Evolutionary conservation across 768 basidiomycete genomes (phyloP).

Genomic region (Coprinopsis cinerea): DNA sequence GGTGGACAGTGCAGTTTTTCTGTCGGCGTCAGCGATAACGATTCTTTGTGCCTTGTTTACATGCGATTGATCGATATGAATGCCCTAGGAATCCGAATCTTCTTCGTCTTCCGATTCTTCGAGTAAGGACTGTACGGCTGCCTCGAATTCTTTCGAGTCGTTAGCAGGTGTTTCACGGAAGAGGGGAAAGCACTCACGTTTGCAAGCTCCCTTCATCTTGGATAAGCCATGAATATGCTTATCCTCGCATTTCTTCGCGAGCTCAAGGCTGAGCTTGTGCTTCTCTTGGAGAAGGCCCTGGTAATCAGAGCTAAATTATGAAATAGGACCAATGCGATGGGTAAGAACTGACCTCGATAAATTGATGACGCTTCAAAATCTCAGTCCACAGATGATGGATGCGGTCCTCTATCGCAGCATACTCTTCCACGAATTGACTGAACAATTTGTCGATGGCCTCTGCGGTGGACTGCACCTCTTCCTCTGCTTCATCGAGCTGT

Average conservation of each 20-base stretch:
- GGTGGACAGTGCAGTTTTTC: no score
- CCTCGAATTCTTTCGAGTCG: no score
- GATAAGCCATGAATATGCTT: constrained; percentile 9
- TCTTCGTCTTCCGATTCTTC: no score
- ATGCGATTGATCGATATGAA: no score
- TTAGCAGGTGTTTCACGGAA: no score
- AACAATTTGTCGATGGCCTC: not conserved
- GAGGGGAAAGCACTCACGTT: not conserved
- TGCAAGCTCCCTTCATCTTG: constrained; percentile 3
- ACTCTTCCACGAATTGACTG: constrained; percentile 3
- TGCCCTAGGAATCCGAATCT: no score
- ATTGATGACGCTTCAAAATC: constrained; percentile 3
- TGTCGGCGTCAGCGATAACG: no score
- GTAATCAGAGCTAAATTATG: not conserved
- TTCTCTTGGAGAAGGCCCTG: constrained; percentile 7
- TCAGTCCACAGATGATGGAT: constrained; percentile 7
- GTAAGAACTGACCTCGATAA: constrained; percentile 1
- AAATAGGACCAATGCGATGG: not conserved
- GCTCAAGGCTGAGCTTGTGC: not conserved
- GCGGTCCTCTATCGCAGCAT: constrained; percentile 5
- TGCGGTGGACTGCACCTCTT: not conserved
- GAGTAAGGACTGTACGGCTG: no score
- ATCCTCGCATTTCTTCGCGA: not conserved
- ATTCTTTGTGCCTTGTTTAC: no score
- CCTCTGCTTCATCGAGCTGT: not conserved